phyloP scores from a whole-genome alignment of 108 stramenopile species.

The Phaeodactylum tricornutum region DNA sequence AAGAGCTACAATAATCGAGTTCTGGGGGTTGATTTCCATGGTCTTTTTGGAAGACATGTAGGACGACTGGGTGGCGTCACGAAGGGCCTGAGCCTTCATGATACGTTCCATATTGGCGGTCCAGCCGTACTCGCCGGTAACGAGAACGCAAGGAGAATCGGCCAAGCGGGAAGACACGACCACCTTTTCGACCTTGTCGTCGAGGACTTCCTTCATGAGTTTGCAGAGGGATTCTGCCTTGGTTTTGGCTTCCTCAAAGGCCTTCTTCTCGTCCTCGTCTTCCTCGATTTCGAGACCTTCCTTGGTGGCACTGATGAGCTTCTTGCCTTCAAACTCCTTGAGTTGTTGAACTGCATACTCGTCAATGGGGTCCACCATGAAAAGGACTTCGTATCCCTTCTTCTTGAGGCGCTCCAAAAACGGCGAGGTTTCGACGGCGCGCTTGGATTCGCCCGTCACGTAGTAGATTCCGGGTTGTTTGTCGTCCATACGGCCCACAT shows the following conservation, averaged over 20 bases:
- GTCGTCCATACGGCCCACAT: slow-evolving; percentile 96
- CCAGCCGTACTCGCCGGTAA: slow-evolving; percentile 99
- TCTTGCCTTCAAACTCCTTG: slow-evolving; percentile 99
- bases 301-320: slow-evolving; percentile 99
- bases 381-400: slow-evolving; percentile 99
- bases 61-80: slow-evolving; percentile 93
- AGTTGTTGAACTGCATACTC: slow-evolving; percentile 99
- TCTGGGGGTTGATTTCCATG: slow-evolving; percentile 99
- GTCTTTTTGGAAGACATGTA: slow-evolving; percentile 99
- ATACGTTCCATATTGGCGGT: slow-evolving; percentile 99
- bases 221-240: slow-evolving; percentile 97
- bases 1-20: slow-evolving; percentile 97
- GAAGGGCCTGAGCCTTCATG: slow-evolving; percentile 99
- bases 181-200: slow-evolving; percentile 99
- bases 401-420: slow-evolving; percentile 99
- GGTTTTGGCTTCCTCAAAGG: slow-evolving; percentile 97
- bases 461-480: slow-evolving; percentile 99
- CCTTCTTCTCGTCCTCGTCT: slow-evolving; percentile 98
- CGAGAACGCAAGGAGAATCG: slow-evolving; percentile 97
- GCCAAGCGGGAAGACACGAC: slow-evolving; percentile 98
- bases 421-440: slow-evolving; percentile 97
- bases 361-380: slow-evolving; percentile 99
- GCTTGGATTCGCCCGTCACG: slow-evolving; percentile 99
- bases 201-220: slow-evolving; percentile 99
- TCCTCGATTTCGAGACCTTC: slow-evolving; percentile 92